These are phyloP conservation scores for Hypericum perforatum DNA, from an alignment of 345 rosid genomes.

Conservation along the genomic window DNA sequence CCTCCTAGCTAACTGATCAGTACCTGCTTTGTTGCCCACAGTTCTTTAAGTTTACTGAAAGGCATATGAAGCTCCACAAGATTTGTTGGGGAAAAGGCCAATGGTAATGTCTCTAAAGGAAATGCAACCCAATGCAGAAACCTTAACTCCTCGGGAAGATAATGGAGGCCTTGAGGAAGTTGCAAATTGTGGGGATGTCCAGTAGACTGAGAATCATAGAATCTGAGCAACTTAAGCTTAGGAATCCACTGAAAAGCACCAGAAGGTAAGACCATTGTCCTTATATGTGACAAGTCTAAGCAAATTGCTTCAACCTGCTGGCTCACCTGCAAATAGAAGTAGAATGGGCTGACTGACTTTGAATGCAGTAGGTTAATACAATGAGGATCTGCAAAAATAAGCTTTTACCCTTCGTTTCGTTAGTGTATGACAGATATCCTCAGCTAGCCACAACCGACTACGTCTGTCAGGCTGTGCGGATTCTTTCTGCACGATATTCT, in stretches of 20 bases:
- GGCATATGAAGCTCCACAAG: conserved; percentile 4
- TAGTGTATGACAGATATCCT: conserved; percentile 10
- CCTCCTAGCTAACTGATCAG: too few relatives aligned
- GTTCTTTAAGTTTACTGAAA: not conserved
- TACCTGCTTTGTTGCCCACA: conserved; percentile 4
- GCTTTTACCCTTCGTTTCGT: conserved; percentile 7
- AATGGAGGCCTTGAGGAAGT: not conserved
- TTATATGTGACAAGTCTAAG: too few relatives aligned
- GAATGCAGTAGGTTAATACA: not conserved
- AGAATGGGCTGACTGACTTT: not conserved
- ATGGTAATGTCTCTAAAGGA: conserved; percentile 7
- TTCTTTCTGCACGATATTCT: conserved; percentile 9
- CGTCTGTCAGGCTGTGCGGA: conserved; percentile 5
- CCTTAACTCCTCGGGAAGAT: not conserved
- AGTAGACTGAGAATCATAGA: not conserved
- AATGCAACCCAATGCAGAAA: not conserved
- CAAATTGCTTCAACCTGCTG: too few relatives aligned
- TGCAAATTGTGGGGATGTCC: not conserved
- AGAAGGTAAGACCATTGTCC: not conserved
- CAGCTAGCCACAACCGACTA: conserved; percentile 17
- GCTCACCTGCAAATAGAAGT: too few relatives aligned
- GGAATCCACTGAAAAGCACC: not conserved
- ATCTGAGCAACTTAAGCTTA: not conserved
- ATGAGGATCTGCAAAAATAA: not conserved
- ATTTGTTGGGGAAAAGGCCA: not conserved